These are phyloP conservation scores for Monosporozyma unispora DNA, from an alignment of 805 yeast species.

Conservation along the genomic window DNA sequence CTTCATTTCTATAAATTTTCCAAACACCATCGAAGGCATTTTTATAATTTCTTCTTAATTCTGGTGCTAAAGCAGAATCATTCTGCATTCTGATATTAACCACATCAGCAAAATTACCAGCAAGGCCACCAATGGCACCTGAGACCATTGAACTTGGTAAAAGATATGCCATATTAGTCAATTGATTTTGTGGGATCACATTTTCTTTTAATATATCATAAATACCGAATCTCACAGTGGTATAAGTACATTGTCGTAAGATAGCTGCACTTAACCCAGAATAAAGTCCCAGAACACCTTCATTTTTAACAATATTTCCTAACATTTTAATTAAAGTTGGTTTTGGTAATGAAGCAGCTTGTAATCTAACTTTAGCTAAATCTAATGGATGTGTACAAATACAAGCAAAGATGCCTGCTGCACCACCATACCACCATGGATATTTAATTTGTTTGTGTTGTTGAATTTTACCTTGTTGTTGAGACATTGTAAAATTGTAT, in stretches of 20 bases:
- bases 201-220: slow-evolving; percentile 67
- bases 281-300: slow-evolving; percentile 64
- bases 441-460: slow-evolving; percentile 20
- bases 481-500: background rate
- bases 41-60: slow-evolving; percentile 59
- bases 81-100: slow-evolving; percentile 89
- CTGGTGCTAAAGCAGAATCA: slow-evolving; percentile 59
- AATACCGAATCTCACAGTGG: slow-evolving; percentile 79
- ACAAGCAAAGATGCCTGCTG: slow-evolving; percentile 60
- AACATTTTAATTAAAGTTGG: slow-evolving; percentile 52
- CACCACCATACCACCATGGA: slow-evolving; percentile 61
- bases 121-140: slow-evolving; percentile 76
- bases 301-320: slow-evolving; percentile 25
- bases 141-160: slow-evolving; percentile 78
- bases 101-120: slow-evolving; percentile 84
- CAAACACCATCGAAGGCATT: slow-evolving; percentile 71
- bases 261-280: slow-evolving; percentile 77
- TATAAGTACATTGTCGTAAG: slow-evolving; percentile 79
- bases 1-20: slow-evolving; percentile 54
- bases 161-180: slow-evolving; percentile 50
- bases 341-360: slow-evolving; percentile 64
- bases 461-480: background rate
- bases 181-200: slow-evolving; percentile 33
- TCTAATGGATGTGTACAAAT: slow-evolving; percentile 74
- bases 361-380: slow-evolving; percentile 78